phyloP scores from a whole-genome alignment of 371 early-diverging fungal species.

The Batkoa obscura region DNA sequence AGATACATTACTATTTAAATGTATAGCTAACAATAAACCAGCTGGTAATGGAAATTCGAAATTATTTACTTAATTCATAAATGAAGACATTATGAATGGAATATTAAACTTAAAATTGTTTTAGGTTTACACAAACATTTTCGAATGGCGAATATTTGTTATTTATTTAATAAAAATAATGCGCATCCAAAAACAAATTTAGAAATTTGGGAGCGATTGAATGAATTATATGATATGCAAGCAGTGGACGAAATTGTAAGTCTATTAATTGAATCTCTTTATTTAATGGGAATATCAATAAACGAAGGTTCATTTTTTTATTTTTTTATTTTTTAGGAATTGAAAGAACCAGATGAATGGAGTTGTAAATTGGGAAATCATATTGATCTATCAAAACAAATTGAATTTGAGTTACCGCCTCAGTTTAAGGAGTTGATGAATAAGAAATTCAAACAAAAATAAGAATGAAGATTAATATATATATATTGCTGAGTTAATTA shows the following conservation, averaged over 20 bases:
- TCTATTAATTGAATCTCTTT: no score
- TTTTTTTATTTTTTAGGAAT: background rate
- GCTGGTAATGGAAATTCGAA: background rate
- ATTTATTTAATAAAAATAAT: constrained; percentile 2
- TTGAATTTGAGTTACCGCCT: background rate
- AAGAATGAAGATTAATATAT: no score
- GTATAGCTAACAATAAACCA: background rate
- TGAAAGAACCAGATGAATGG: constrained; percentile 1
- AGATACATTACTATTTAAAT: background rate
- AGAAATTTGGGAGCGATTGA: background rate
- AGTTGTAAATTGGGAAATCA: background rate
- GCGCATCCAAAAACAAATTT: background rate
- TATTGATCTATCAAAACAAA: background rate
- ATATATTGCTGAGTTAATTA: no score
- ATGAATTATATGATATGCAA: background rate
- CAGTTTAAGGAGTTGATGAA: background rate
- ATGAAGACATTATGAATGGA: background rate
- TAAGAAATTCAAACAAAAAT: background rate
- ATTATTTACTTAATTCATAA: background rate
- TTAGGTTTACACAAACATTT: constrained; percentile 2
- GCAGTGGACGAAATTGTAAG: background rate
- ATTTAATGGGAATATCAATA: no score
- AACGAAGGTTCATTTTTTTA: background rate
- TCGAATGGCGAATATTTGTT: constrained; percentile 2
- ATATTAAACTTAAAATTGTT: background rate